Base-by-base conservation (phyloP, 805 yeast genomes). In the Aciculoconidium aculeatum region DNA sequence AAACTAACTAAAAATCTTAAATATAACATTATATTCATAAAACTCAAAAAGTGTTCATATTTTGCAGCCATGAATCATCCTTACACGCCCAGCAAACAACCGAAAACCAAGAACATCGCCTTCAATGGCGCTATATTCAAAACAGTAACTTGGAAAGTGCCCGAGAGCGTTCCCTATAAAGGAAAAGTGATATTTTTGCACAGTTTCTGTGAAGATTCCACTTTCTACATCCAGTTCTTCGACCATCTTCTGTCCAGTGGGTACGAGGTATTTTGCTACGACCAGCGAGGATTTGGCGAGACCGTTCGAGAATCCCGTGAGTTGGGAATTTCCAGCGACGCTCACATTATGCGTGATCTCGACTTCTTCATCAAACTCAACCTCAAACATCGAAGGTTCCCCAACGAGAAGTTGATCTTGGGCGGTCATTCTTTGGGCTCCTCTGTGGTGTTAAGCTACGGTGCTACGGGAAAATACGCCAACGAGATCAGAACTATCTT, bases 361-460 rank as follows among this genome's bases (percentile, higher is more conserved):
- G 75, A 78, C 31, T 69, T 61, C 42, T 69, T 82, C 50, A 50
- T 77, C 30, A 57, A 69, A 31, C 47, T 45, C 22, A 67, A 66
- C 26, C 42, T 65, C 12, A 62, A 65, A 11, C 58, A 59, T 14
- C 35, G 51, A 22, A 28, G 30, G 8, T 49, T 42, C 30, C 23
- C 49, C 5, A 21, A 33, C 3, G 61, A 58, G 27, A 70, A 69
- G 35, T 41, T 80, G 16, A 67, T 60, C 41, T 44, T 82, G 24
- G 58, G 70, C 45, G 86, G 88, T 1, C 85, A 77, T 39, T 80
- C 87, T 6, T 80, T 82, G 88, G 94, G 94, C 29, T 88, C 90
- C 14, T 87, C 80, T 0, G 73, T 82, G 27, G 59, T 58, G 0
- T 55, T 81, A 32, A 78, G 76, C 49, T 80, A 81, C 48, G 75